A percentile compares a stretch with the other conserved stretches of the same genome.
These are phyloP conservation scores for Amaranthus hypochondriacus DNA, from an alignment of 148 eudicot species.

Conservation along the genomic window DNA sequence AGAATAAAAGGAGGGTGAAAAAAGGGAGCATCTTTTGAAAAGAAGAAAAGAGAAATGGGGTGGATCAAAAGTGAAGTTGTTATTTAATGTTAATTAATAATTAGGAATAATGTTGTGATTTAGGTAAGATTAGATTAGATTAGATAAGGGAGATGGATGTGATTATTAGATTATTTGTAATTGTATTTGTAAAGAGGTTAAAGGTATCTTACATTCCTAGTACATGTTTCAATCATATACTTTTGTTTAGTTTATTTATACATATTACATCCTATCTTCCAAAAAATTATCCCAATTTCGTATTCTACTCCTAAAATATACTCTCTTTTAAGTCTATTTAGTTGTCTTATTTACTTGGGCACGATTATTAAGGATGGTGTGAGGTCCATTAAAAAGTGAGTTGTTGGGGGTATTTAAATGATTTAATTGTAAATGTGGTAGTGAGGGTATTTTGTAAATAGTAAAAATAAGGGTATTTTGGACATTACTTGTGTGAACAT, in stretches of 20 bases:
- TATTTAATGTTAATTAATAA: not conserved
- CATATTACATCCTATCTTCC: no score
- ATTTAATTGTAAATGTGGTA: no score
- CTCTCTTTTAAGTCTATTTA: no score
- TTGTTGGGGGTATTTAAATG: no score
- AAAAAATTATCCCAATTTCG: no score
- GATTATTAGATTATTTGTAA: constrained; percentile 11
- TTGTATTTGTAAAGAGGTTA: constrained; percentile 4
- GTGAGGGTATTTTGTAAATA: no score
- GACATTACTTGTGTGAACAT: no score
- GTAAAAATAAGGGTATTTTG: no score
- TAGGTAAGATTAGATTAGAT: not conserved
- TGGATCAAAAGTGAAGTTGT: not conserved
- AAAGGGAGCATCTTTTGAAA: not conserved
- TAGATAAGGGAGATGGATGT: not conserved
- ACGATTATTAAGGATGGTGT: no score
- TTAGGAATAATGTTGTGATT: not conserved
- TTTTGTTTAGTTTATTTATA: not conserved
- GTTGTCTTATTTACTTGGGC: no score
- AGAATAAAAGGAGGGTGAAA: not conserved
- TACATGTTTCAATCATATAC: not conserved
- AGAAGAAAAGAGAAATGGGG: not conserved
- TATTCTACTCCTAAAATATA: no score
- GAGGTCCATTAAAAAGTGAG: no score
- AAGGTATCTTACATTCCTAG: constrained; percentile 12